These are phyloP conservation scores for Lenwebbia sp. DNA, from an alignment of 345 rosid genomes.

Conservation along the genomic window DNA sequence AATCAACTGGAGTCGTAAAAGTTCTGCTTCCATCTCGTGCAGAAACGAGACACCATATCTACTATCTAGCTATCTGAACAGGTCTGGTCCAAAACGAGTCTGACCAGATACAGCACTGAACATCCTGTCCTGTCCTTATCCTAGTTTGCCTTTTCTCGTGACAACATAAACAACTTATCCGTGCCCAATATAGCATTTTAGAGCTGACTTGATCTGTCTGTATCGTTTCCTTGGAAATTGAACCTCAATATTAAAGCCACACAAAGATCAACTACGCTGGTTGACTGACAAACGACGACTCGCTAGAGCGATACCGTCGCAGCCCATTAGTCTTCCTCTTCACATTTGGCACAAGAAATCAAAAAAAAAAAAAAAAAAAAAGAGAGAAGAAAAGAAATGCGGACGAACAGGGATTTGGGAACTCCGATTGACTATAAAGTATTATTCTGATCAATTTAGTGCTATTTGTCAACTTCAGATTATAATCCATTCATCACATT, in stretches of 20 bases:
- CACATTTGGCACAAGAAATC: background rate
- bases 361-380: fast-evolving
- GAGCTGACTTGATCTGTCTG: background rate
- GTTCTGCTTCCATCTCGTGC: background rate
- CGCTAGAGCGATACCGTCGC: background rate
- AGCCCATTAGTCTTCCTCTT: background rate
- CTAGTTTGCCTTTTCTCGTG: background rate
- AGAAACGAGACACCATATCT: background rate
- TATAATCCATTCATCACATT: background rate
- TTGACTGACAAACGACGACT: background rate
- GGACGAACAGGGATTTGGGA: background rate
- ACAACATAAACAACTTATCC: background rate
- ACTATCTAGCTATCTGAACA: background rate
- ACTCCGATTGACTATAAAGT: background rate
- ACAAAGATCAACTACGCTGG: background rate
- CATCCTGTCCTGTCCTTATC: background rate
- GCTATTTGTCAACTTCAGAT: background rate
- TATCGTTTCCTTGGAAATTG: background rate
- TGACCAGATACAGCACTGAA: background rate
- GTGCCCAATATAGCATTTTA: background rate
- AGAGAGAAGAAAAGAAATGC: background rate
- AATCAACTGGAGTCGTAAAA: background rate
- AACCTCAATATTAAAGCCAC: background rate
- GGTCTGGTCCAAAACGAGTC: background rate
- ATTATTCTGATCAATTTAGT: background rate